Evolutionary conservation across 2,329 filamentous ascomycete genomes (phyloP).

Genomic region (Verticillium klebahnii): DNA sequence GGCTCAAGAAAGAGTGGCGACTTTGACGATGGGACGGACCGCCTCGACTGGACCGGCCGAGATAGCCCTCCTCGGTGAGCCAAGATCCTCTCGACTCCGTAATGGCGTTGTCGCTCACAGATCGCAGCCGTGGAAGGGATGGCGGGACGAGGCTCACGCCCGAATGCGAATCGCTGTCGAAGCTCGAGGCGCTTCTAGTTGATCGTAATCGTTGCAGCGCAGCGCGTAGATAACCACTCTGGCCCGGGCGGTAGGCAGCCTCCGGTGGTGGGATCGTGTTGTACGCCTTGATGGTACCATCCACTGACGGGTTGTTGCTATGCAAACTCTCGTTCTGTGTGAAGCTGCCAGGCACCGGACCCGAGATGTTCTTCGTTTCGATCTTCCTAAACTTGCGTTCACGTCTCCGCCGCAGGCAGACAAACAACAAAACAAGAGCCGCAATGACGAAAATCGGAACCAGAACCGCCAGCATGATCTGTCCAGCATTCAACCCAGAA

Average conservation of each 20-base stretch:
- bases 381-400: slow-evolving; percentile 11
- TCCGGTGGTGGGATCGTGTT: slow-evolving; percentile 3
- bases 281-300: slow-evolving; percentile 12
- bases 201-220: slow-evolving; percentile 8
- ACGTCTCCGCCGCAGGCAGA: slow-evolving; percentile 22
- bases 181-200: slow-evolving; percentile 11
- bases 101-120: neutral
- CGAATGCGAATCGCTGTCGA: slow-evolving; percentile 1
- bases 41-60: neutral
- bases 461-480: slow-evolving; percentile 10
- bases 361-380: slow-evolving; percentile 22
- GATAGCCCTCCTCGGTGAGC: slow-evolving; percentile 1
- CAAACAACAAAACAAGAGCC: slow-evolving; percentile 12
- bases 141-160: slow-evolving; percentile 1
- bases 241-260: slow-evolving; percentile 4
- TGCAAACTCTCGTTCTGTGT: slow-evolving; percentile 17
- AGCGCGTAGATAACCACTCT: slow-evolving; percentile 9
- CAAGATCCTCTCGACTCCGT: slow-evolving; percentile 1
- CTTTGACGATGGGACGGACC: neutral
- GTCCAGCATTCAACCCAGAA: slow-evolving; percentile 6
- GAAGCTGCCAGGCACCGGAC: slow-evolving; percentile 23
- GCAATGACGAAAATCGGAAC: slow-evolving; percentile 8
- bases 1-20: slow-evolving; percentile 2
- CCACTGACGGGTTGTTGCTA: slow-evolving; percentile 11
- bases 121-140: neutral